Evolutionary conservation across 805 yeast genomes (phyloP).

Genomic region (Blastobotrys muscicola): DNA sequence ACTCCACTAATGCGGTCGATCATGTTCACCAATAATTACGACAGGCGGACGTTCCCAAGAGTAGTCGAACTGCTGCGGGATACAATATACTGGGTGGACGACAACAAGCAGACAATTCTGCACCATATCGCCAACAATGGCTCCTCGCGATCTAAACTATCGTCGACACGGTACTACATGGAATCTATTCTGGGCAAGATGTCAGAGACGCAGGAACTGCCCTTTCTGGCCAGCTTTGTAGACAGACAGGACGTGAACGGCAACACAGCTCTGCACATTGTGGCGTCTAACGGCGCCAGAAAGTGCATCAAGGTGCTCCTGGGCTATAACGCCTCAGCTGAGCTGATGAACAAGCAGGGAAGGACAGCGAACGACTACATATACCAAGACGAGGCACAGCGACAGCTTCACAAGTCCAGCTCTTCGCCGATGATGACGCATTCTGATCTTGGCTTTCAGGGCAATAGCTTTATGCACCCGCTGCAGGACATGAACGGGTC

Average conservation of each 20-base stretch:
- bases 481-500: too few species aligned
- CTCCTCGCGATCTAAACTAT: slow-evolving; percentile 54
- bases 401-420: slow-evolving; percentile 12
- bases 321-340: slow-evolving; percentile 39
- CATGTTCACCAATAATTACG: slow-evolving; percentile 78
- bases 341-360: slow-evolving; percentile 34
- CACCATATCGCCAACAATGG: slow-evolving; percentile 77
- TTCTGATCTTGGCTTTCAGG: too few species aligned
- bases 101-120: slow-evolving; percentile 60
- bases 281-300: slow-evolving; percentile 47
- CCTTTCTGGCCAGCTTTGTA: slow-evolving; percentile 37
- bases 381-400: slow-evolving; percentile 22
- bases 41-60: slow-evolving; percentile 67
- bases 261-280: slow-evolving; percentile 77
- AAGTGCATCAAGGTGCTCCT: slow-evolving; percentile 35
- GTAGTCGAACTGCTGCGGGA: slow-evolving; percentile 68
- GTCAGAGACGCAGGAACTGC: slow-evolving; percentile 52
- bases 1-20: slow-evolving; percentile 82
- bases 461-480: too few species aligned
- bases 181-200: slow-evolving; percentile 68
- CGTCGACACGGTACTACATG: slow-evolving; percentile 76
- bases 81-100: slow-evolving; percentile 71
- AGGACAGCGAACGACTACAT: slow-evolving; percentile 32
- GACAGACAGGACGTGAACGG: slow-evolving; percentile 78
- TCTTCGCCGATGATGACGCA: slow-evolving; percentile 17